Evolutionary conservation across 768 basidiomycete genomes (phyloP).

Genomic region (Chalciporus chontae): DNA sequence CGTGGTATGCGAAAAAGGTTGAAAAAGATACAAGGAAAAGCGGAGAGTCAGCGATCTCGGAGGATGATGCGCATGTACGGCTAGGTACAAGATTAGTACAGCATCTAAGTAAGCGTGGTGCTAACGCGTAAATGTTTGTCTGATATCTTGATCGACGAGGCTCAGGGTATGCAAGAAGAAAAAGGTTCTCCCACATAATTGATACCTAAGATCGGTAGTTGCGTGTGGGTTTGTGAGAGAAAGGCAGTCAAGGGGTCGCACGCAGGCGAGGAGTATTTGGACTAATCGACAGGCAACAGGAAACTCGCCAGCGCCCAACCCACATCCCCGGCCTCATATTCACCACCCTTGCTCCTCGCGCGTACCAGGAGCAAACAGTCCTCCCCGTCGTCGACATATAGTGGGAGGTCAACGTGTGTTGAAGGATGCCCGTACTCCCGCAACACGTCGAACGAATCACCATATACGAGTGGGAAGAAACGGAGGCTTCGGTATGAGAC

Average conservation of each 20-base stretch:
- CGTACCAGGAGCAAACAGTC: conserved; percentile 77
- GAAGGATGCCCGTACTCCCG: conserved; percentile 79
- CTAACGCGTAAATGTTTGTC: background rate
- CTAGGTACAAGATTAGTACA: background rate
- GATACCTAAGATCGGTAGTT: background rate
- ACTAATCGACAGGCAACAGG: conserved; percentile 54
- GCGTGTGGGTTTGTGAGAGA: background rate
- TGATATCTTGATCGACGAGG: background rate
- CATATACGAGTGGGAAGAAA: conserved; percentile 68
- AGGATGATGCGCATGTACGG: background rate
- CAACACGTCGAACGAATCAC: conserved; percentile 63
- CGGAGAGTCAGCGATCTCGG: background rate
- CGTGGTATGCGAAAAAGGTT: background rate
- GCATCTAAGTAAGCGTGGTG: background rate
- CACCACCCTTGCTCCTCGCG: conserved; percentile 32
- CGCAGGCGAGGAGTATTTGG: conserved; percentile 1
- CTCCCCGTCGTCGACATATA: conserved; percentile 73
- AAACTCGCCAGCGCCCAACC: conserved; percentile 87
- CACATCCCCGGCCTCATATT: conserved; percentile 40
- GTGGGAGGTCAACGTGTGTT: conserved; percentile 64
- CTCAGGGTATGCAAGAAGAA: background rate
- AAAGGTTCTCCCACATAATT: background rate
- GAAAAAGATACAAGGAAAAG: background rate
- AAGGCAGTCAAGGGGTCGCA: conserved; percentile 14
- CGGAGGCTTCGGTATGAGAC: conserved; percentile 71